phyloP scores from a whole-genome alignment of 1,284 basidiomycete species.

The Sutorius eximius region DNA sequence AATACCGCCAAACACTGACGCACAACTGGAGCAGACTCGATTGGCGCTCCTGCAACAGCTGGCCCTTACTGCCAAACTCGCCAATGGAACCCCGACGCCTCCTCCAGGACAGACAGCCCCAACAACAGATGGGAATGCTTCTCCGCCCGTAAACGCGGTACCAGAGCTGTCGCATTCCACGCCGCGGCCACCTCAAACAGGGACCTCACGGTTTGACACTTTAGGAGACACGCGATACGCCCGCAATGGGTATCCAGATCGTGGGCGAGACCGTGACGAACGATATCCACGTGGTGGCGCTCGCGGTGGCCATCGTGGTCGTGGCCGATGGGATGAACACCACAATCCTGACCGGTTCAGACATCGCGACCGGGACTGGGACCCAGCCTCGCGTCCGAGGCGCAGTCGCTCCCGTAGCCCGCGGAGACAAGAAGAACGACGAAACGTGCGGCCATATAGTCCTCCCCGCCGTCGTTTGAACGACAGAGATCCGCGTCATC shows the following conservation, averaged over 20 bases:
- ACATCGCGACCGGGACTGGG: constrained; percentile 49
- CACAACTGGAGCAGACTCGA: constrained; percentile 53
- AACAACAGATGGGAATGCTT: constrained; percentile 1
- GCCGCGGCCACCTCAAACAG: neutral
- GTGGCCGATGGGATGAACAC: constrained; percentile 41
- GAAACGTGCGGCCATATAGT: constrained; percentile 55
- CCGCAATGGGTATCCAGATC: constrained; percentile 50
- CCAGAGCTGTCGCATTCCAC: constrained; percentile 3
- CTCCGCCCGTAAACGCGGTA: neutral
- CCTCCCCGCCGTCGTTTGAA: constrained; percentile 49
- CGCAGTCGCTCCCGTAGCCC: constrained; percentile 74
- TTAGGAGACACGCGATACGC: constrained; percentile 47
- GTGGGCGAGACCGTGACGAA: constrained; percentile 47
- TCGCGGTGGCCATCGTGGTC: constrained; percentile 40
- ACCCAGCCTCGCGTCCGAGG: constrained; percentile 43
- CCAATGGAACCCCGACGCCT: constrained; percentile 34
- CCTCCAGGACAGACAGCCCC: constrained; percentile 22
- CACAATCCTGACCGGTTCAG: constrained; percentile 47
- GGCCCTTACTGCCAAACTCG: constrained; percentile 55
- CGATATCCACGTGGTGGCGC: constrained; percentile 42
- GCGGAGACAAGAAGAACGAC: constrained; percentile 49
- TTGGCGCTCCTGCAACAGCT: constrained; percentile 72
- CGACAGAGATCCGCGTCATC: constrained; percentile 24
- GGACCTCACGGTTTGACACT: constrained; percentile 29
- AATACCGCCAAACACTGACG: constrained; percentile 56